Base-by-base conservation (phyloP, 331 rosid species). In the Acacia pycnantha region DNA sequence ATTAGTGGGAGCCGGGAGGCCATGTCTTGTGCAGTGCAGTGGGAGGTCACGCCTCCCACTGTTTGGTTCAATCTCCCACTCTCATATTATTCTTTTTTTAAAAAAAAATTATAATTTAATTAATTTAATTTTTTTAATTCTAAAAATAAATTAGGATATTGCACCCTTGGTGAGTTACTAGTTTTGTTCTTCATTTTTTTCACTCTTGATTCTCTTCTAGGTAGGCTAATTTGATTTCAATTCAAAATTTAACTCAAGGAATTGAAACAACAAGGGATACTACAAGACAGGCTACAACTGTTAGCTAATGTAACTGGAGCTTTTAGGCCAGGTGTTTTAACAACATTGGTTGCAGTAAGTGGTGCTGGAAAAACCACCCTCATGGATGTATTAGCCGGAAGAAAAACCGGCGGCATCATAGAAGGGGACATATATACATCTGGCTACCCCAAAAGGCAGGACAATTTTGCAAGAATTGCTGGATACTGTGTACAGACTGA, bases 401-500 rank as follows among this genome's bases (percentile, higher is more conserved):
- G 99, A 86, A 96, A 96, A 89, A 96, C 99, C 14, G 97, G 97
- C 29, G 98, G 99, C 27, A 40, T 86, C 82, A 87, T 96, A 44
- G 99, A 94, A 88, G 99, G 98, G 78, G 83, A 40, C 87, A 84
- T 92, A 35, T 82, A 85, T 53, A 90, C 94, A 83, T 96, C 98
- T 87, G 99, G 99, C 75, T 87, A 94, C 86, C 95, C 93, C 79
- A 96, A 96, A 94, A 90, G 86, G 40, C 98, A 96, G 79, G 98
- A 94, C 72, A 89, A 97, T 50, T 96, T 96, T 78, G 99, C 99
- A 78, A 94, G 99, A 90, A 88, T 96, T 84, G 92, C 99, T 74
- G 99, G 99, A 80, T 96, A 96, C 88, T 96, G 99, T 84, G 99
- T 94, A 90, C 99, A 96, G 85, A 88, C 90, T 79, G 99, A 96